phyloP scores from a whole-genome alignment of 495 filamentous ascomycete species.

The Daldinia vernicosa region DNA sequence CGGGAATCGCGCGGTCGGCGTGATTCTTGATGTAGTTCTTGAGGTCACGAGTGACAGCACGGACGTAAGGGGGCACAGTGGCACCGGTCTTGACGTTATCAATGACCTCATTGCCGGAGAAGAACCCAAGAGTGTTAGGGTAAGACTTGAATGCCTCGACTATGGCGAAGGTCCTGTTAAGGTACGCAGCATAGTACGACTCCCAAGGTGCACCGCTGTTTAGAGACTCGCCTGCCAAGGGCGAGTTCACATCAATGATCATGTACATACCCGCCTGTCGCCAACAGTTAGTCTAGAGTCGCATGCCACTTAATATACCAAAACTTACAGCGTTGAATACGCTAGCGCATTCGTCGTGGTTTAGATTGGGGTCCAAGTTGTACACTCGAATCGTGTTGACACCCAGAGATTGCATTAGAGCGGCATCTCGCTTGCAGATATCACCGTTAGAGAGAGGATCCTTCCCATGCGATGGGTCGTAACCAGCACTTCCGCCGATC shows the following conservation, averaged over 20 bases:
- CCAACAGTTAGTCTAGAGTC: conserved; percentile 2
- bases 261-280: conserved; percentile 62
- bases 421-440: conserved; percentile 87
- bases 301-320: neutral
- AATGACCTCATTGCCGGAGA: conserved; percentile 94
- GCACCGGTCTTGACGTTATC: conserved; percentile 67
- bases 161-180: conserved; percentile 84
- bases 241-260: conserved; percentile 89
- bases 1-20: conserved; percentile 72
- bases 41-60: conserved; percentile 81
- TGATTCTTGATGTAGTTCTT: conserved; percentile 88
- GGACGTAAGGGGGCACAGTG: conserved; percentile 70
- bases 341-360: conserved; percentile 88
- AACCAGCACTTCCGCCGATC: conserved; percentile 86
- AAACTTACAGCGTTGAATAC: conserved; percentile 88
- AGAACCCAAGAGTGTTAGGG: conserved; percentile 91
- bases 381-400: conserved; percentile 94
- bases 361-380: conserved; percentile 82
- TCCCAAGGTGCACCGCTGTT: conserved; percentile 72
- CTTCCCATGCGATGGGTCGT: conserved; percentile 64
- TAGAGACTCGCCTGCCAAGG: conserved; percentile 78
- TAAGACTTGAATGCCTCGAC: conserved; percentile 95
- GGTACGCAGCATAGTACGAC: conserved; percentile 78
- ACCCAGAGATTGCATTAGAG: conserved; percentile 84
- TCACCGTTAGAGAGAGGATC: conserved; percentile 82